A percentile compares a stretch with the other conserved stretches of the same genome.
These are phyloP conservation scores for Akebia trifoliata DNA, from an alignment of 164 flowering plant species.

Conservation along the genomic window DNA sequence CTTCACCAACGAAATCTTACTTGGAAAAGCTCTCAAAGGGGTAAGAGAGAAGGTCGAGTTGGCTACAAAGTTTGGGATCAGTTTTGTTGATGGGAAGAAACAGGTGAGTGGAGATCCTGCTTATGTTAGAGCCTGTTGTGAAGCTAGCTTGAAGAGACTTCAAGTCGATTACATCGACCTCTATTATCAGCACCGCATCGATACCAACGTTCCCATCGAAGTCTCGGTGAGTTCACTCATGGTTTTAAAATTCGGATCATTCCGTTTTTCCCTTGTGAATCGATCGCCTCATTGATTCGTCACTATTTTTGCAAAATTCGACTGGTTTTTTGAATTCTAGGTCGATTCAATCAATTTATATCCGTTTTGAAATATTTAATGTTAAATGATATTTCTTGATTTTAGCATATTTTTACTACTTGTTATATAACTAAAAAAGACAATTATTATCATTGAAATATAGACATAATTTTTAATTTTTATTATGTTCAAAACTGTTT, in stretches of 20 bases:
- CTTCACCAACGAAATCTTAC: constrained; percentile 29
- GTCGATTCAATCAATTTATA: no score
- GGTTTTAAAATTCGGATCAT: no score
- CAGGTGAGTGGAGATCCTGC: constrained; percentile 14
- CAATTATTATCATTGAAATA: no score
- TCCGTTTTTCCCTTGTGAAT: no score
- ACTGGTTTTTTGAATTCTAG: no score
- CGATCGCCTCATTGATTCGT: neutral
- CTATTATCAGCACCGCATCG: constrained; percentile 29
- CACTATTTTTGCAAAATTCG: neutral
- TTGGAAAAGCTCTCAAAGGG: constrained; percentile 24
- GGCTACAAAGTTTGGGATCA: constrained; percentile 23
- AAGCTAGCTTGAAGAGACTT: constrained; percentile 31
- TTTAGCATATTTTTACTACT: no score
- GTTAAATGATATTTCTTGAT: no score
- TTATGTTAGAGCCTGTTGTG: constrained; percentile 27
- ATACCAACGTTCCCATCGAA: constrained; percentile 27
- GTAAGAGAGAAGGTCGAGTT: constrained; percentile 18
- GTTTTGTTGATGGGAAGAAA: neutral
- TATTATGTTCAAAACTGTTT: no score
- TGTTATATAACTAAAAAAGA: no score
- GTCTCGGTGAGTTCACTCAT: constrained; percentile 14
- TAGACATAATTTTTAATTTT: no score
- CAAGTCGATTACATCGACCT: constrained; percentile 31
- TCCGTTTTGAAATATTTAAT: no score